Evolutionary conservation across 176 grass and related monocot species (phyloP).

Genomic region (Thalia dealbata): DNA sequence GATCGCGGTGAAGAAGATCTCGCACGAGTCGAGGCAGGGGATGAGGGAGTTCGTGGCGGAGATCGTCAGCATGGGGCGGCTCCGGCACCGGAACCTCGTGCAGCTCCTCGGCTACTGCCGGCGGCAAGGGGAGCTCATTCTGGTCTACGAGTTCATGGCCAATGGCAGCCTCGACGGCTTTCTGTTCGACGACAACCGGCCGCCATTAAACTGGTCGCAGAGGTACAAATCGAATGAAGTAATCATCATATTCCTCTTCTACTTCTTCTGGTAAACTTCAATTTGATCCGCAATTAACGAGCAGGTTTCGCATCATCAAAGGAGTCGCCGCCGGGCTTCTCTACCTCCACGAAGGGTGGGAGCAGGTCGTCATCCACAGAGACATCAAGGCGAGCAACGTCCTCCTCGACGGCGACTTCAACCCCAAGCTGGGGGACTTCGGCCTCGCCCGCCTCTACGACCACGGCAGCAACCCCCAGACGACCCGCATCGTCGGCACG

Average conservation of each 20-base stretch:
- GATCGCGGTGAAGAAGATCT: constrained; percentile 34
- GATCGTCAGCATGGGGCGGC: constrained; percentile 27
- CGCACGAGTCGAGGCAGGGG: constrained; percentile 34
- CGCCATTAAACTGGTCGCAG: constrained; percentile 20
- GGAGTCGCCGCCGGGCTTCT: constrained; percentile 26
- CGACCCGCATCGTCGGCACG: constrained; percentile 35
- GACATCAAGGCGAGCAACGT: constrained; percentile 38
- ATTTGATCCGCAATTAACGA: no score
- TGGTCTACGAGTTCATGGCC: constrained; percentile 46
- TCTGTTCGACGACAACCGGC: constrained; percentile 15
- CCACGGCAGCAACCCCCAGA: constrained; percentile 28
- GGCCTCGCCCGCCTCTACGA: constrained; percentile 33
- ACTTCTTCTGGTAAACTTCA: no score
- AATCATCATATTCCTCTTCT: no score
- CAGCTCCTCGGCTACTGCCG: constrained; percentile 38
- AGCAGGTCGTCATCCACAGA: constrained; percentile 34
- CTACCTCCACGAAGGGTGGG: constrained; percentile 38
- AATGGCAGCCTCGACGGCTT: constrained; percentile 34
- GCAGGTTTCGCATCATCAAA: constrained; percentile 23
- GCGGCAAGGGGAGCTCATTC: constrained; percentile 24
- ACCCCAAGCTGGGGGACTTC: constrained; percentile 29
- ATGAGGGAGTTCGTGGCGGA: constrained; percentile 36
- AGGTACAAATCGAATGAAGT: not conserved
- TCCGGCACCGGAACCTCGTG: constrained; percentile 38
- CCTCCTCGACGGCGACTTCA: constrained; percentile 24